phyloP scores from a whole-genome alignment of 2,329 filamentous ascomycete genomes.

The Spiromastix sp. region DNA sequence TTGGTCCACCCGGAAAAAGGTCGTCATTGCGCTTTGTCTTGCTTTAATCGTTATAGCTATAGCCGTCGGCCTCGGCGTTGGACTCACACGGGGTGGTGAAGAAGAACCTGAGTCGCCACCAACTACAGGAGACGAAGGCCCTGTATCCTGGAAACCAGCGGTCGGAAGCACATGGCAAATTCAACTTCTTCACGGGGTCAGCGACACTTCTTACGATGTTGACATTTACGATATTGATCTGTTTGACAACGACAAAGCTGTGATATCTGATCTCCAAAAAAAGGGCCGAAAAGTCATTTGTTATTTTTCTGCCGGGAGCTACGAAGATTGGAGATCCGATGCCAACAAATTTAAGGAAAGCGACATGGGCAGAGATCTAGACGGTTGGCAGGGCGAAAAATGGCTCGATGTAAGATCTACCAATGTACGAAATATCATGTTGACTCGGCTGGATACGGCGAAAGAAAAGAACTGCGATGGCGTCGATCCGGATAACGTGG shows the following conservation, averaged over 20 bases:
- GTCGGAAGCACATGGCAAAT: constrained; percentile 53
- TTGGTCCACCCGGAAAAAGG: constrained; percentile 8
- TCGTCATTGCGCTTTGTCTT: constrained; percentile 3
- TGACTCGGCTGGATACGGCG: constrained; percentile 48
- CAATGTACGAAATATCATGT: constrained; percentile 57
- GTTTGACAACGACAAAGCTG: constrained; percentile 41
- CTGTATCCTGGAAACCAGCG: constrained; percentile 46
- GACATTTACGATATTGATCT: constrained; percentile 53
- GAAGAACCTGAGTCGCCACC: constrained; percentile 14
- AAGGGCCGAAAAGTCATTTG: constrained; percentile 55
- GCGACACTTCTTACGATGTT: constrained; percentile 40
- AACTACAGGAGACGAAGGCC: too few relatives aligned
- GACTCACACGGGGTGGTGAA: constrained; percentile 30
- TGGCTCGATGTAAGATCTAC: constrained; percentile 53
- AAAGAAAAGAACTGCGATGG: constrained; percentile 54
- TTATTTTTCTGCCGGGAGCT: constrained; percentile 65
- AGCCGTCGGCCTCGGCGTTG: constrained; percentile 46
- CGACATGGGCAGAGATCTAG: constrained; percentile 49
- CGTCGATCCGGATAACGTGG: constrained; percentile 62
- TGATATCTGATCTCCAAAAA: constrained; percentile 39
- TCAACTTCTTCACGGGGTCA: constrained; percentile 36
- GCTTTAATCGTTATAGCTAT: constrained; percentile 27
- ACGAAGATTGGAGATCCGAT: constrained; percentile 54
- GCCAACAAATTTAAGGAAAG: constrained; percentile 40
- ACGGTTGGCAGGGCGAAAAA: constrained; percentile 56